Base-by-base conservation (phyloP, 257 asterid species). In the Euphrasia confusa region DNA sequence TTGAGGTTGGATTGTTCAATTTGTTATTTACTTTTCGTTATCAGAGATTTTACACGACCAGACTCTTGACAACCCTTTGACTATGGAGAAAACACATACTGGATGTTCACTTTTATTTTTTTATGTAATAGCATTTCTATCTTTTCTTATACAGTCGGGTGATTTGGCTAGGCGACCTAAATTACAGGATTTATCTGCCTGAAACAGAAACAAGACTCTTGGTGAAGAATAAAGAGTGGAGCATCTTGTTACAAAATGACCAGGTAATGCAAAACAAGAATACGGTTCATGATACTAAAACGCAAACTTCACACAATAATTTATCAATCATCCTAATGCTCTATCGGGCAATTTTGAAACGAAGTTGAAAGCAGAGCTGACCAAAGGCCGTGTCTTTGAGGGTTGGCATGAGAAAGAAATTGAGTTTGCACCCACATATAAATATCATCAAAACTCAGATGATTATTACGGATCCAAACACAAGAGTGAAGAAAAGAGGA, bases 131-230 rank as follows among this genome's bases (percentile, higher is more conserved):
- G 55, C 39, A n/a, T 48, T 42, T 15, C 61, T 45, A 49, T 68
- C 64, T 70, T 47, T 53, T 52, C 44, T 64, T 54, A 57, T 66
- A 63, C 78, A 81, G 92, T 67, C 64, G 75, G 66, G 88, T 81
- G 62, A 69, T 81, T 76, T 81, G 92, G 92, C 81, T 84, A 6
- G 92, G 92, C 3, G 88, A 81, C 80, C 54, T 84, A 77, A 84
- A 84, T 71, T 81, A 84, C 81, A 78, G 86, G 83, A 84, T 84
- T 60, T 17, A 66, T 74, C 82, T 81, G 67, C 86, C 81, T 9
- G 86, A 77, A 74, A 76, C 80, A 18, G 72, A 78, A 40, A 81
- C 80, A 71, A 78, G 88, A 78, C 78, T 74, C 59, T 65, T 84
- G 68, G 88, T 78, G 54, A 76, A 68, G 75, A 76, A 74, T 49